Conservation (phyloP, 805 yeast genomes). For the Sugiyamaella marilandica region DNA sequence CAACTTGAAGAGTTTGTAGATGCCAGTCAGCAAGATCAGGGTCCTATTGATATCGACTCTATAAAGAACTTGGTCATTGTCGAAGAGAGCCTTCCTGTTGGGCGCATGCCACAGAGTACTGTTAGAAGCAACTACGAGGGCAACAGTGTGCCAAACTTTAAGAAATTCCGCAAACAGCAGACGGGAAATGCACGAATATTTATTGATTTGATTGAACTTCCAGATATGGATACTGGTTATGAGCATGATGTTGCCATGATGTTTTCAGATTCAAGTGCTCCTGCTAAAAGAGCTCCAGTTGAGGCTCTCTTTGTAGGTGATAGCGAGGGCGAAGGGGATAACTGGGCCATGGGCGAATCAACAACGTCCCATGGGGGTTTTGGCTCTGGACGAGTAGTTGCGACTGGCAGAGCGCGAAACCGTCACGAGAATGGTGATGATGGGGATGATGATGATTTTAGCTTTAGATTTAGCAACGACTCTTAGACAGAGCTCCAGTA, state of each 20-base stretch:
- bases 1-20: background rate
- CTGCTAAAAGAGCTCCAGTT: background rate
- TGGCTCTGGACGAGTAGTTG: background rate
- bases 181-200: background rate
- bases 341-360: background rate
- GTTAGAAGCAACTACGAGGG: background rate
- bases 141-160: conserved; percentile 20
- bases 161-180: conserved; percentile 12
- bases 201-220: conserved; percentile 1
- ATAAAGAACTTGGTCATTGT: conserved; percentile 16
- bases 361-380: background rate
- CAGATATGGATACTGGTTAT: background rate
- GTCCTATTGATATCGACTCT: conserved; percentile 9
- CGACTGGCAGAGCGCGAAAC: background rate
- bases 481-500: conserved; percentile 43
- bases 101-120: background rate
- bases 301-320: background rate
- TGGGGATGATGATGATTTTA: conserved; percentile 24
- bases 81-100: conserved; percentile 14
- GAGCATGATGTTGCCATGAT: conserved; percentile 3
- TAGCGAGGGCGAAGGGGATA: background rate
- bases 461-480: conserved; percentile 19
- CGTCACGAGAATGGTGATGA: conserved; percentile 8
- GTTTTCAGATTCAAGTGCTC: conserved; percentile 1
- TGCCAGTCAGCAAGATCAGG: background rate